Evolutionary conservation across 2,329 filamentous ascomycete genomes (phyloP).

Genomic region (Biscogniauxia mediterranea): DNA sequence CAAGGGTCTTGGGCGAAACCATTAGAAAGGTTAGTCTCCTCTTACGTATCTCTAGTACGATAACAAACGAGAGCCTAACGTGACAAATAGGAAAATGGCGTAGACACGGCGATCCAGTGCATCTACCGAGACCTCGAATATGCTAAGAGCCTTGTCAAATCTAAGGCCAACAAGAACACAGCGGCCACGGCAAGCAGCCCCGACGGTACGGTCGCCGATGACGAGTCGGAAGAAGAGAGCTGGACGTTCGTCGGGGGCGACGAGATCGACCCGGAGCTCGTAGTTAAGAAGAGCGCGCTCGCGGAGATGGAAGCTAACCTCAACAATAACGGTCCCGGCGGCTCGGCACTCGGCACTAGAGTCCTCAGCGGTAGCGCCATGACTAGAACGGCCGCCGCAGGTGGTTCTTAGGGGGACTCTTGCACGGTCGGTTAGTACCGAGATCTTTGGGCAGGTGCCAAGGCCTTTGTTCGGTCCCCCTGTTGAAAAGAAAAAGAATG

Average conservation of each 20-base stretch:
- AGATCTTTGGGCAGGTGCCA: conserved; percentile 15
- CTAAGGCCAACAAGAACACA: conserved; percentile 52
- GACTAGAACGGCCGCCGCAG: conserved; percentile 6
- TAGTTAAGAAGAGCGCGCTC: conserved; percentile 30
- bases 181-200: conserved; percentile 33
- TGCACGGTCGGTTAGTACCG: conserved; percentile 26
- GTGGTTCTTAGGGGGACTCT: conserved; percentile 25
- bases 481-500: neutral
- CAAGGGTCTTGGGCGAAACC: conserved; percentile 75
- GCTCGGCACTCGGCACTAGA: conserved; percentile 13
- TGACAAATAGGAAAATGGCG: conserved; percentile 73
- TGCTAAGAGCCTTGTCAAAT: conserved; percentile 77
- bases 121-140: conserved; percentile 96
- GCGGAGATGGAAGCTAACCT: conserved; percentile 25
- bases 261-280: conserved; percentile 32
- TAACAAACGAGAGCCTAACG: conserved; percentile 27
- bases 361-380: conserved; percentile 11
- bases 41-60: neutral
- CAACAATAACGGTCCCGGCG: conserved; percentile 8
- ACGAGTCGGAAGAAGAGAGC: conserved; percentile 72
- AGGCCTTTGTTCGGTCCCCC: conserved; percentile 4
- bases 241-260: conserved; percentile 82
- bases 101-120: conserved; percentile 84
- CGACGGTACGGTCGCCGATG: conserved; percentile 36
- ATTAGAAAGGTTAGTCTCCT: conserved; percentile 71